Base-by-base conservation (phyloP, 495 filamentous ascomycete species). In the Penicillium diatomitis region DNA sequence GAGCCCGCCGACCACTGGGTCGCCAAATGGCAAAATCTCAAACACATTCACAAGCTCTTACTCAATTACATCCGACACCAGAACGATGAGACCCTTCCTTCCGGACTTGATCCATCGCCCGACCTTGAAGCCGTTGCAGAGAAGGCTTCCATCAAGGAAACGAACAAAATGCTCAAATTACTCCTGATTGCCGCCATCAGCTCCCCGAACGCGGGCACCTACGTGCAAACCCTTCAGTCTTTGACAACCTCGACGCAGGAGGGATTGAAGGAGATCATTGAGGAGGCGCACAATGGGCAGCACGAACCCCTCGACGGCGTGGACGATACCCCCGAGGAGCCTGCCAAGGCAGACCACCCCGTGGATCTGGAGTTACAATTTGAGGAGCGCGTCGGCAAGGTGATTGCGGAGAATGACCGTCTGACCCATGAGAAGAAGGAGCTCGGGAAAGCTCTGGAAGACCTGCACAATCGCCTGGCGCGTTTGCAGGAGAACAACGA, bases 41-140 rank as follows among this genome's bases (percentile, higher is more conserved):
- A 87, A 66, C 77, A 81, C 46, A 74, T 90, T 50, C 79, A 83
- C 63, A 81, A 81, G 49, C 72, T 77, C 27, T 66, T 89, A 4
- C 71, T 79, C 40, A 77, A 71, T 47, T 90, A 86, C 60, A 82
- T 89, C 48, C 73, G 70, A 31, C 74, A 80, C 46, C 69, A 80
- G 54, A 76, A 74, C 57, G 68, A 68, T 36, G 70, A 74, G 36
- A 51, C 62, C 43, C 46, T 79, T 6, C 75, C 73, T 5, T 58
- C 74, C 32, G 70, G 74, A n/a, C 70, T 70, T 29, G 68, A 73
- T 53, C 69, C 68, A 5, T 64, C 66, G 20, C 74, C 77, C 10
- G 78, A 83, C 60, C 69, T 85, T 41, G 77, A 84, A 65, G 70
- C 76, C 4, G 72, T 84, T 49, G 82, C 79, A 12, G 70, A 74